phyloP scores from a whole-genome alignment of 2,329 filamentous ascomycete genomes.

The Penicillium digitatum region DNA sequence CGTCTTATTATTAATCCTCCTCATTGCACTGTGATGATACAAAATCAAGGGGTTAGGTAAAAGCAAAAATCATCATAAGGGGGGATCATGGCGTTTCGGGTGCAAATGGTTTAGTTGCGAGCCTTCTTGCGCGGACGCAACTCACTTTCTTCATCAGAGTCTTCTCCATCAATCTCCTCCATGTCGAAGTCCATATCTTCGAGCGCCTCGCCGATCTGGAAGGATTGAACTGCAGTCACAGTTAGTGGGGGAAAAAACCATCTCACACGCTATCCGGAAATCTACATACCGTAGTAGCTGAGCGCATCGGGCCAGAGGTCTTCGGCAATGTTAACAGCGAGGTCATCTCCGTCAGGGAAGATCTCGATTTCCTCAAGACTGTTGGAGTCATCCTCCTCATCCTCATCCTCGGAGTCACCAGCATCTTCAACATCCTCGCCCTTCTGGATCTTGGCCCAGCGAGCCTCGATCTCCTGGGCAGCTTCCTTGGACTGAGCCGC shows the following conservation, averaged over 20 bases:
- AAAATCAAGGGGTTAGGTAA: slow-evolving; percentile 18
- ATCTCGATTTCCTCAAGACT: slow-evolving; percentile 72
- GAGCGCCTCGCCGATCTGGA: slow-evolving; percentile 61
- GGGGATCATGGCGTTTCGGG: slow-evolving; percentile 18
- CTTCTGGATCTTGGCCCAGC: slow-evolving; percentile 47
- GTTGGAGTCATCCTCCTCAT: slow-evolving; percentile 60
- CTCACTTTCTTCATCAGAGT: slow-evolving; percentile 46
- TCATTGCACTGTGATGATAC: slow-evolving; percentile 58
- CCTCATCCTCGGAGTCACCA: slow-evolving; percentile 47
- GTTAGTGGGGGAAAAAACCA: slow-evolving; percentile 38
- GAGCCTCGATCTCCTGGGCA: slow-evolving; percentile 57
- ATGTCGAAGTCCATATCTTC: slow-evolving; percentile 60
- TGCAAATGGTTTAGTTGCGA: slow-evolving; percentile 28
- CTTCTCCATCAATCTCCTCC: slow-evolving; percentile 53
- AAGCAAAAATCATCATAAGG: slow-evolving; percentile 18
- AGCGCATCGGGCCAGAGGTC: slow-evolving; percentile 86
- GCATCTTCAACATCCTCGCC: slow-evolving; percentile 50
- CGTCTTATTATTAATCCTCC: slow-evolving; percentile 76
- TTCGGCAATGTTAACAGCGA: slow-evolving; percentile 76
- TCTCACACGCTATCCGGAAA: background rate
- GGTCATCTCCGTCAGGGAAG: slow-evolving; percentile 79
- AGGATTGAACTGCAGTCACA: slow-evolving; percentile 58
- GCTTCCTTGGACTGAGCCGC: slow-evolving; percentile 67
- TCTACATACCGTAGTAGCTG: slow-evolving; percentile 78
- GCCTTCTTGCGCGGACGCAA: slow-evolving; percentile 48